These are phyloP conservation scores for Nakaseomyces delphensis DNA, from an alignment of 1,139 yeast species.

Conservation along the genomic window DNA sequence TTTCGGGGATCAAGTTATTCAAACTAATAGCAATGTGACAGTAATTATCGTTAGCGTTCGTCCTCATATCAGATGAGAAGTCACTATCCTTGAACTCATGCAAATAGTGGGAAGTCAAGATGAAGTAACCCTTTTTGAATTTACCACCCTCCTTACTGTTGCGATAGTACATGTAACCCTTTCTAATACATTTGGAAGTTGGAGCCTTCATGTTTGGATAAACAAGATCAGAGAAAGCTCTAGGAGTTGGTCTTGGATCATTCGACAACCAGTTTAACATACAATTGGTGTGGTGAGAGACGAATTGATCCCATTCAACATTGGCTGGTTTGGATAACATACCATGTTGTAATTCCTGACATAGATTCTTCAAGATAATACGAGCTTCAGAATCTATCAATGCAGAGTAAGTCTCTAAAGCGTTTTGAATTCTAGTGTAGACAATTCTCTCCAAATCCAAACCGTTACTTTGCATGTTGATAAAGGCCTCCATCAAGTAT, in stretches of 20 bases:
- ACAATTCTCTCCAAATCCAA: constrained; percentile 62
- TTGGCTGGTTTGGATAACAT: constrained; percentile 50
- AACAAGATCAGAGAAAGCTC: constrained; percentile 39
- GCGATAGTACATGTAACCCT: constrained; percentile 38
- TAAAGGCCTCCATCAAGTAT: constrained; percentile 58
- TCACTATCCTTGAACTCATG: constrained; percentile 63
- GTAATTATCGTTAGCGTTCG: background rate
- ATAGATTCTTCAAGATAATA: constrained; percentile 44
- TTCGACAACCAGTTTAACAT: constrained; percentile 37
- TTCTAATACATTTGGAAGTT: constrained; percentile 43
- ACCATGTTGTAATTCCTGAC: constrained; percentile 54
- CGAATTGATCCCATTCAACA: constrained; percentile 68
- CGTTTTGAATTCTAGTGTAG: constrained; percentile 52
- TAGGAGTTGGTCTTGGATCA: constrained; percentile 38
- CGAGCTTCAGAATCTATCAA: constrained; percentile 50
- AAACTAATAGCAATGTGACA: constrained; percentile 5
- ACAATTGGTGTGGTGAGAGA: constrained; percentile 42
- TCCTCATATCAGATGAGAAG: constrained; percentile 34
- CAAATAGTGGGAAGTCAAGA: constrained; percentile 55
- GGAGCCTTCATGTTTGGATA: constrained; percentile 45
- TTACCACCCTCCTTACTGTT: constrained; percentile 33
- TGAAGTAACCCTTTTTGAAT: constrained; percentile 57
- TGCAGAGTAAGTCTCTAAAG: constrained; percentile 45
- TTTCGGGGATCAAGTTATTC: background rate
- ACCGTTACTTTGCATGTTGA: constrained; percentile 58